These are phyloP conservation scores for Pholiota microspora DNA, from an alignment of 768 basidiomycete species.

Conservation along the genomic window DNA sequence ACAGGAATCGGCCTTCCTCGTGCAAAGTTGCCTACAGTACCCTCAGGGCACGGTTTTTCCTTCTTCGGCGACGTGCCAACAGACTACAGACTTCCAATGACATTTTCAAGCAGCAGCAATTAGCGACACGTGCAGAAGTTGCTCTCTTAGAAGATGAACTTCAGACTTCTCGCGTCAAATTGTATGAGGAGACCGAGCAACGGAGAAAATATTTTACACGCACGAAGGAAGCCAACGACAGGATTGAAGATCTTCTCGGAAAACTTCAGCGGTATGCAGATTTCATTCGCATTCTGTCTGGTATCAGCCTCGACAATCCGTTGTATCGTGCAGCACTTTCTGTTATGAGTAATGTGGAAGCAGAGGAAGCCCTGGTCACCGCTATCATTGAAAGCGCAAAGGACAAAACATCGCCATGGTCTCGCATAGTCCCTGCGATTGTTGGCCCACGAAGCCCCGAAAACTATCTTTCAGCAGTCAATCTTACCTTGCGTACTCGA, in stretches of 20 bases:
- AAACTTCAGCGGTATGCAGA: conserved; percentile 29
- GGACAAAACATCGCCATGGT: conserved; percentile 38
- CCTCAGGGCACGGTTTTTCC: conserved; percentile 17
- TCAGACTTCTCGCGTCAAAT: neutral
- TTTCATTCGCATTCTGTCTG: conserved; percentile 36
- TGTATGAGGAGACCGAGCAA: neutral
- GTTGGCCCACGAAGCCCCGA: conserved; percentile 34
- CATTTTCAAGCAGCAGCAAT: conserved; percentile 4
- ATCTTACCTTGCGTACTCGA: conserved; percentile 41
- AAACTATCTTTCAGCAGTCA: conserved; percentile 44
- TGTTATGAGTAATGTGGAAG: conserved; percentile 27
- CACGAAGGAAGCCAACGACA: conserved; percentile 25
- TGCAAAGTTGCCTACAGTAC: conserved; percentile 11
- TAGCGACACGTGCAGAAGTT: neutral
- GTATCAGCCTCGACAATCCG: conserved; percentile 31
- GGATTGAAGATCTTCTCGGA: conserved; percentile 20
- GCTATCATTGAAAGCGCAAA: conserved; percentile 42
- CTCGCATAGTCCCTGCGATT: conserved; percentile 35
- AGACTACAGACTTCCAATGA: conserved; percentile 27
- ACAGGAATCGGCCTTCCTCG: conserved; percentile 4
- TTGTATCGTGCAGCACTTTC: conserved; percentile 27
- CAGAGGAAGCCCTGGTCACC: conserved; percentile 41
- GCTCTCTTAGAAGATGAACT: conserved; percentile 4
- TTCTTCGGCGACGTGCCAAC: conserved; percentile 14
- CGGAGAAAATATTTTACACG: conserved; percentile 8